Percentiles rank a stretch among this genome's conserved stretches.
Evolutionary conservation across 148 eudicot genomes (phyloP).

Genomic region (Rhododendron vialii): DNA sequence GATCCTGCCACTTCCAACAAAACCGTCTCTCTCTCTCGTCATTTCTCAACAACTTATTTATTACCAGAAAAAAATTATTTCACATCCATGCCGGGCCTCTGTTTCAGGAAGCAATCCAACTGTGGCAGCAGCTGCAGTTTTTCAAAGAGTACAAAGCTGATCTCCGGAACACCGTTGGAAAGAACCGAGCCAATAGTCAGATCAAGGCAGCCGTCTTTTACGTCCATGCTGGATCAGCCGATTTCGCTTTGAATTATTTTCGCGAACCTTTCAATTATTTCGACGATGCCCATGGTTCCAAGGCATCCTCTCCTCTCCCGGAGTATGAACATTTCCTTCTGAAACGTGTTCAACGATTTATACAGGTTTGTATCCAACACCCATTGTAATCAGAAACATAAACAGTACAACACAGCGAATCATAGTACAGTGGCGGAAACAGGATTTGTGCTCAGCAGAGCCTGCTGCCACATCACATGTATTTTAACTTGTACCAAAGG

Average conservation of each 20-base stretch:
- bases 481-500: too few species aligned
- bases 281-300: not conserved
- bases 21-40: constrained; percentile 5
- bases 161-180: not conserved
- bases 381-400: not conserved
- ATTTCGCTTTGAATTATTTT: not conserved
- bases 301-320: not conserved
- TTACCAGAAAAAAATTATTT: not conserved
- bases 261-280: not conserved
- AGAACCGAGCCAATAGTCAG: not conserved
- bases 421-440: too few species aligned
- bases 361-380: not conserved
- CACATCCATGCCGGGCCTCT: not conserved
- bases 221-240: not conserved
- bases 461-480: too few species aligned
- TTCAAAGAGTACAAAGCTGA: not conserved
- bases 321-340: not conserved
- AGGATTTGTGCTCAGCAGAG: too few species aligned
- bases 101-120: constrained; percentile 6
- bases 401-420: not conserved
- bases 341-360: not conserved
- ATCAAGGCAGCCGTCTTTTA: constrained; percentile 4
- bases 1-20: not conserved
- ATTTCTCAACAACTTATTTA: too few species aligned
- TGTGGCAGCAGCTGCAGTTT: not conserved